Base-by-base conservation (phyloP, 1,284 basidiomycete species). In the Sporisorium sorghi region DNA sequence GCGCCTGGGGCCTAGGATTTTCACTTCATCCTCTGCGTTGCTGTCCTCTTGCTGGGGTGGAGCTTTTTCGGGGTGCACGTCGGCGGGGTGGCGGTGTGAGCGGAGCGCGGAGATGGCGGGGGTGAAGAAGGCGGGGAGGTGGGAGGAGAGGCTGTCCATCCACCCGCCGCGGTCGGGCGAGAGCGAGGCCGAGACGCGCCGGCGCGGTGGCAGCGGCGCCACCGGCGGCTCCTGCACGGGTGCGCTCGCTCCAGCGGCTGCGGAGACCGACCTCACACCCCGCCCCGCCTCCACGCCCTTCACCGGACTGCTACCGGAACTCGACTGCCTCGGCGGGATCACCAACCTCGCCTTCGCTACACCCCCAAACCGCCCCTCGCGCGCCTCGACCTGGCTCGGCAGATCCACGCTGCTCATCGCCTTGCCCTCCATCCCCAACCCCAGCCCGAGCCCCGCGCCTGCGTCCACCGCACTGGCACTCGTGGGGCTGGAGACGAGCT, bases 121-220 rank as follows among this genome's bases (percentile, higher is more conserved):
- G 0, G 58, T 43, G 9, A 72, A 60, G 24, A 79, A 67, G 0
- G 71, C 52, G 5, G 77, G 77, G 1, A 79, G 58, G 35, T 78
- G 73, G 9, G 62, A 59, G 8, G 72, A 74, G 17, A 74, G 61
- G 48, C 62, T 65, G 49, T 74, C 64, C 62, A 74, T 69, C 71
- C 71, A 74, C 3, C 60, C 61, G 1, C 62, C 48, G 21, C 26
- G 15, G 6, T 57, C 19, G 24, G 21, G 48, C 23, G 46, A 30
- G 15, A 37, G 35, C 1, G 32, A 10, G 0, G 37, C 17, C 0
- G 58, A 52, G 11, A 52, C 33, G 4, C 58, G 57, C 1, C 64
- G 64, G 33, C 44, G 49, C 2, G 50, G 33, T 12, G 58, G 35
- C 14, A 30, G 17, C 19, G 55, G 46, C 9, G 37, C 24, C 12